A percentile compares a stretch with the other conserved stretches of the same genome.
These are phyloP conservation scores for Chaetomiaceae sp. DNA, from an alignment of 2,329 filamentous ascomycete genomes.

Conservation along the genomic window DNA sequence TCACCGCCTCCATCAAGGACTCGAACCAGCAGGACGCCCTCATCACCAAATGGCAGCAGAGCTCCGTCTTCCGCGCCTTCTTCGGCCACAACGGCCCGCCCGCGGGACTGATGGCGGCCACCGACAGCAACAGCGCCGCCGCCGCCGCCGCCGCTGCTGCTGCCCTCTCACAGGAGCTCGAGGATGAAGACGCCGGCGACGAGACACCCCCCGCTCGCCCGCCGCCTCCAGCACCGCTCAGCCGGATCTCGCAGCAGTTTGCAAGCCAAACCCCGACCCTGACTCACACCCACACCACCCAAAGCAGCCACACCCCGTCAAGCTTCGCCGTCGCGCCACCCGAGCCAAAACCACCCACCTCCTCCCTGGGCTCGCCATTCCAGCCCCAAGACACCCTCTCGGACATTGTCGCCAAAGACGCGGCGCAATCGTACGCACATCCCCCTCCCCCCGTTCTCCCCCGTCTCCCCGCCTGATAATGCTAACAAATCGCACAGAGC, in stretches of 20 bases:
- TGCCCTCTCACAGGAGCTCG: constrained; percentile 9
- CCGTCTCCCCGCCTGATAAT: background rate
- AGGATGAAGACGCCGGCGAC: constrained; percentile 15
- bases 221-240: constrained; percentile 14
- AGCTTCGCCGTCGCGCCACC: constrained; percentile 2
- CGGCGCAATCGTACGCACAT: constrained; percentile 33
- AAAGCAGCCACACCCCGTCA: constrained; percentile 16
- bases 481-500: constrained; percentile 23
- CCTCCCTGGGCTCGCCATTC: constrained; percentile 2
- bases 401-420: constrained; percentile 35
- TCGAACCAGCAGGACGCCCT: constrained; percentile 34
- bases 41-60: constrained; percentile 35
- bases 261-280: too few relatives aligned
- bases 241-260: background rate
- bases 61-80: constrained; percentile 33
- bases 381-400: constrained; percentile 27
- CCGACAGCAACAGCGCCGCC: background rate
- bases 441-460: background rate
- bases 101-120: background rate
- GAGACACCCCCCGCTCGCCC: constrained; percentile 9
- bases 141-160: background rate
- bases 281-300: background rate
- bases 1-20: constrained; percentile 33
- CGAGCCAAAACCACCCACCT: constrained; percentile 1
- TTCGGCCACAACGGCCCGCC: constrained; percentile 27